phyloP scores from a whole-genome alignment of 495 filamentous ascomycete species.

The Penicillium atrosanguineum region DNA sequence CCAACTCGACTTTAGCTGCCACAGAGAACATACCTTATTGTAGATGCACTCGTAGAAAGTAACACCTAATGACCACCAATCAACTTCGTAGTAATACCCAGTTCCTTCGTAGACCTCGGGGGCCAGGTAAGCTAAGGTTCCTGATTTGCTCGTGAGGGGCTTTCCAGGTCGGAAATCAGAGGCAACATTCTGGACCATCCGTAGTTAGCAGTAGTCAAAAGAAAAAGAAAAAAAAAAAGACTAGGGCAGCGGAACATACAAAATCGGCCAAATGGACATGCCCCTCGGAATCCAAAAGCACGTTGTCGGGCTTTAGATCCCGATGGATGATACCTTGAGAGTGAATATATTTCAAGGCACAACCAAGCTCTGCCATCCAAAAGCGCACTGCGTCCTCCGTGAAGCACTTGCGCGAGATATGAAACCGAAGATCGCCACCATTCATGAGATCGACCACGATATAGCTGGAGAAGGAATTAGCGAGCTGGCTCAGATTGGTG shows the following conservation, averaged over 20 bases:
- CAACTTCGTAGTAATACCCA: constrained; percentile 83
- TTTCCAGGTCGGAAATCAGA: constrained; percentile 87
- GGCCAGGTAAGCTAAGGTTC: constrained; percentile 91
- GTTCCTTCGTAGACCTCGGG: constrained; percentile 90
- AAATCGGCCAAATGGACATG: constrained; percentile 98
- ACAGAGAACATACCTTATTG: constrained; percentile 70
- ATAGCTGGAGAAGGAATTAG: constrained; percentile 60
- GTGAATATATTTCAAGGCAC: constrained; percentile 89
- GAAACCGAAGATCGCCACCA: constrained; percentile 93
- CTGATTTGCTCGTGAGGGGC: constrained; percentile 88
- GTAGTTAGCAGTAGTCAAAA: not conserved
- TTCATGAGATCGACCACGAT: constrained; percentile 98
- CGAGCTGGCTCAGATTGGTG: not conserved
- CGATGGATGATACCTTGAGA: constrained; percentile 91
- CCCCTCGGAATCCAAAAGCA: constrained; percentile 87
- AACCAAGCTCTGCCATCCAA: constrained; percentile 93
- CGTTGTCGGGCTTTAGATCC: constrained; percentile 97
- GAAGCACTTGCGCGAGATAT: constrained; percentile 96
- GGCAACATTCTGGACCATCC: constrained; percentile 76
- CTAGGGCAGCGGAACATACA: constrained; percentile 50
- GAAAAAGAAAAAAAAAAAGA: not conserved
- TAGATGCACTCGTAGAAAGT: constrained; percentile 99
- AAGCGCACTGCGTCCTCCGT: constrained; percentile 96
- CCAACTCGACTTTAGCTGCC: not conserved
- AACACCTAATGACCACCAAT: constrained; percentile 98